Conservation (phyloP, 176 grass and related monocot genomes). For the Elymus sibiricus region DNA sequence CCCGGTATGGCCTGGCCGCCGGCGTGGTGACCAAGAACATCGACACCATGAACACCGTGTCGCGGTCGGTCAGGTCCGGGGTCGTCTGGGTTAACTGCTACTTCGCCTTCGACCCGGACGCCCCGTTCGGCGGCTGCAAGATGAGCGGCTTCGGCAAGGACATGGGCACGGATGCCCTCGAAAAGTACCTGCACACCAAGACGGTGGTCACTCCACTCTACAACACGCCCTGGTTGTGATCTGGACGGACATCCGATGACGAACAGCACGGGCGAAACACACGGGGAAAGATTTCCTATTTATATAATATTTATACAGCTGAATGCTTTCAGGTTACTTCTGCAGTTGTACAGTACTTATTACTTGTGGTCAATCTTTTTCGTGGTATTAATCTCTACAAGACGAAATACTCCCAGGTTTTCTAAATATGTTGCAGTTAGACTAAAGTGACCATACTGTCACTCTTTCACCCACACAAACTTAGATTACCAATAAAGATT, state of each 20-base stretch:
- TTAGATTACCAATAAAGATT: too few relatives aligned
- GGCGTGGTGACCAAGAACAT: conserved; percentile 77
- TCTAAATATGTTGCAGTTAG: too few relatives aligned
- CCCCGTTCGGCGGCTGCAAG: conserved; percentile 73
- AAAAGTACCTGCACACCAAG: conserved; percentile 76
- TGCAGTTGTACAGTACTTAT: background rate
- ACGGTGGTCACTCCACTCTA: conserved; percentile 63
- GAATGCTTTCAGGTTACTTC: background rate
- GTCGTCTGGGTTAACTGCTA: conserved; percentile 79
- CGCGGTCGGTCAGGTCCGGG: conserved; percentile 55
- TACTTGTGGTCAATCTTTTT: background rate
- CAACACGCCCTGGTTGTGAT: conserved; percentile 74
- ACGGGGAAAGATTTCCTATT: background rate
- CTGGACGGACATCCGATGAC: background rate
- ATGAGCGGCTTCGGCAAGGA: conserved; percentile 87
- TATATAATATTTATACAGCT: background rate
- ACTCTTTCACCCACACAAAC: too few relatives aligned
- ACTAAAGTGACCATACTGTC: too few relatives aligned
- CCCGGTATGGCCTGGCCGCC: conserved; percentile 66
- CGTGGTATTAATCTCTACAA: too few relatives aligned
- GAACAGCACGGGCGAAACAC: background rate
- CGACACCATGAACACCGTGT: conserved; percentile 55
- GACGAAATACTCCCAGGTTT: too few relatives aligned
- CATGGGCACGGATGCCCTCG: conserved; percentile 65
- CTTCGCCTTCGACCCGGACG: conserved; percentile 49